Evolutionary conservation across 164 flowering plant species (phyloP).

Genomic region (Buxus sempervirens): DNA sequence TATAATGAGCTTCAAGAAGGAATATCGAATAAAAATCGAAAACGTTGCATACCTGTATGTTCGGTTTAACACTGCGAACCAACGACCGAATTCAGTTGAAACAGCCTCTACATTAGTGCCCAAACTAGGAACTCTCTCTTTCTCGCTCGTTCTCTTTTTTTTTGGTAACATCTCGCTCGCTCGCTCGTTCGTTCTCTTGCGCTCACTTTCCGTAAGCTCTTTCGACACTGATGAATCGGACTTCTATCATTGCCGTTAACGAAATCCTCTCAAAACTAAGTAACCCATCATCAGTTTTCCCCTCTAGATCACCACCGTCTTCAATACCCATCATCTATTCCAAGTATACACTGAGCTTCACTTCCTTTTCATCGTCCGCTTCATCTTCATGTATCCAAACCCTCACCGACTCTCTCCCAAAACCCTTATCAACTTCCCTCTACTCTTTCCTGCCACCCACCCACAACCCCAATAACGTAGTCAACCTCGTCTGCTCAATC

Average conservation of each 20-base stretch:
- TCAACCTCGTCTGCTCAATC: constrained; percentile 49
- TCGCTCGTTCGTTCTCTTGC: no score
- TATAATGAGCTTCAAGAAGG: no score
- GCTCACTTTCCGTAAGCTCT: no score
- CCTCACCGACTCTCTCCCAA: constrained; percentile 1
- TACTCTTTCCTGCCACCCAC: constrained; percentile 54
- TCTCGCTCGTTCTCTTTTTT: no score
- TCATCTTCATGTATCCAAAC: constrained; percentile 28
- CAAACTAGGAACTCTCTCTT: no score
- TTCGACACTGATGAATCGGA: constrained; percentile 2
- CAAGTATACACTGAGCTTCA: not conserved
- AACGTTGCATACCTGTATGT: no score
- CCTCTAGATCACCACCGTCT: not conserved
- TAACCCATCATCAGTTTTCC: no score
- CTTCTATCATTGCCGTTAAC: not conserved
- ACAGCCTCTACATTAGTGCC: no score
- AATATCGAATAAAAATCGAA: no score
- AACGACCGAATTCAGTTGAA: no score
- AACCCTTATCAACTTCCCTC: constrained; percentile 40
- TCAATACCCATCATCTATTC: not conserved
- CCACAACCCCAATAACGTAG: constrained; percentile 60
- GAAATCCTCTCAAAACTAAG: not conserved
- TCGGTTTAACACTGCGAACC: no score
- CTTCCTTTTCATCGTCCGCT: constrained; percentile 1
- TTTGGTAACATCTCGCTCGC: constrained; percentile 5